Evolutionary conservation across 2,329 filamentous ascomycete species (phyloP), one percentile per base, ranked within the genome.

Genomic region (Harringtonia aguacate): DNA sequence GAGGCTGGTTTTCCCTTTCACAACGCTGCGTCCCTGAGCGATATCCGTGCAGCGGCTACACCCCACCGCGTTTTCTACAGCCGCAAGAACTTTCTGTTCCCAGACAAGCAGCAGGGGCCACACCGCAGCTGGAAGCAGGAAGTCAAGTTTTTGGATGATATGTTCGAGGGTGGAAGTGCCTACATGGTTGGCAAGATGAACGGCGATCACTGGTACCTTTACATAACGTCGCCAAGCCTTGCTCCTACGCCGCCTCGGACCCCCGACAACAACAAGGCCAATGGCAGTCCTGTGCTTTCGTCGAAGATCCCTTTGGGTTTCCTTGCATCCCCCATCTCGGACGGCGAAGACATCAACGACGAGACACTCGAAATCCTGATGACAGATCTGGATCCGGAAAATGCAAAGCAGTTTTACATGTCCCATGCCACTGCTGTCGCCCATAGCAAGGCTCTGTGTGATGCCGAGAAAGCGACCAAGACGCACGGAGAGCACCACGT

Each of bases 141-240:
- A 62, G 90, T 97, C 58, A 84, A 82, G 56, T 94, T 83, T 56
- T 74, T 98, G 50, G 92, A 98, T 66, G 83, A 85, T 60, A 86
- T 89, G 64, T 95, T 98, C 61, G 73, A 84, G 49, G 83, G 86
- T 45, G 92, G 92, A 44, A 97, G 90, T 63, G 92, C 92, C 41
- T 98, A 98, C 65, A 95, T 97, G 89, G 94, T 98, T 52, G 92
- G 92, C 58, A 97, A 95, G 69, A 97, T 97, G 90, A 98, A 98
- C 55, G 90, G 92, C 46, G 92, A 98, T 63, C 92, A 98, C 57
- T 98, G 92, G 92, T 97, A 97, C 61, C 71, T 98, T 45, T 98
- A 98, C 68, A 81, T 97, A 56, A 97, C 92, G 13, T 86, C 86
- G 41, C 90, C 92, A 17, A 81, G 84, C 43, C 70, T 94, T 52